These are phyloP conservation scores for Saturnispora besseyi DNA, from an alignment of 805 yeast genomes.

Conservation along the genomic window DNA sequence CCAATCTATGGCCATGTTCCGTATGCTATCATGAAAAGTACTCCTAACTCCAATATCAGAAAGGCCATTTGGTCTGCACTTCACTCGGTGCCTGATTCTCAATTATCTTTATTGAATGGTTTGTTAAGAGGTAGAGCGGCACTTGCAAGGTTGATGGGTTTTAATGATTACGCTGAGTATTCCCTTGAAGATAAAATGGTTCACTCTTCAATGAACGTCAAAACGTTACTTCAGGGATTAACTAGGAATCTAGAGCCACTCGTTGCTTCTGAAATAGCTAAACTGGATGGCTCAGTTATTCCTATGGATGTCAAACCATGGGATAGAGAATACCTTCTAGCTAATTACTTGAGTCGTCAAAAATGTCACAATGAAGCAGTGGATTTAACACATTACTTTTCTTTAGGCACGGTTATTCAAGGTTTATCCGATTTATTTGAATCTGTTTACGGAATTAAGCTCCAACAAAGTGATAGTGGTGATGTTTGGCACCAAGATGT, in stretches of 20 bases:
- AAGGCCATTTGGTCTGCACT: constrained; percentile 65
- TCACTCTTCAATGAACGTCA: constrained; percentile 64
- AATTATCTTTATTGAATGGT: constrained; percentile 48
- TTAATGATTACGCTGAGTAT: constrained; percentile 62
- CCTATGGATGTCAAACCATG: constrained; percentile 58
- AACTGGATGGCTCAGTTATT: constrained; percentile 32
- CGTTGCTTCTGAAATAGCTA: constrained; percentile 49
- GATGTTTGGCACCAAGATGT: constrained; percentile 90
- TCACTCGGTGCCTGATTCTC: constrained; percentile 56
- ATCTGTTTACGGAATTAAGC: constrained; percentile 64
- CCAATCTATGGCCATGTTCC: constrained; percentile 61
- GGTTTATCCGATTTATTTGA: constrained; percentile 70
- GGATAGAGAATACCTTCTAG: constrained; percentile 69
- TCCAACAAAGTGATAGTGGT: constrained; percentile 61
- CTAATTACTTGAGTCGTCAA: constrained; percentile 24
- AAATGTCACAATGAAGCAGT: constrained; percentile 30
- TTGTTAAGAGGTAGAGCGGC: constrained; percentile 59
- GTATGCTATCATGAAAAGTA: constrained; percentile 50
- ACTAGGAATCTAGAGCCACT: constrained; percentile 42
- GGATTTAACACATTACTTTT: constrained; percentile 61
- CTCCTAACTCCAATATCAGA: constrained; percentile 49
- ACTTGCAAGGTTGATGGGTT: constrained; percentile 67
- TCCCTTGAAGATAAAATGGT: constrained; percentile 90
- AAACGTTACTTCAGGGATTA: constrained; percentile 54
- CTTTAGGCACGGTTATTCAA: constrained; percentile 77